phyloP scores from a whole-genome alignment of 2,329 filamentous ascomycete species.

The Alternaria ethzedia region DNA sequence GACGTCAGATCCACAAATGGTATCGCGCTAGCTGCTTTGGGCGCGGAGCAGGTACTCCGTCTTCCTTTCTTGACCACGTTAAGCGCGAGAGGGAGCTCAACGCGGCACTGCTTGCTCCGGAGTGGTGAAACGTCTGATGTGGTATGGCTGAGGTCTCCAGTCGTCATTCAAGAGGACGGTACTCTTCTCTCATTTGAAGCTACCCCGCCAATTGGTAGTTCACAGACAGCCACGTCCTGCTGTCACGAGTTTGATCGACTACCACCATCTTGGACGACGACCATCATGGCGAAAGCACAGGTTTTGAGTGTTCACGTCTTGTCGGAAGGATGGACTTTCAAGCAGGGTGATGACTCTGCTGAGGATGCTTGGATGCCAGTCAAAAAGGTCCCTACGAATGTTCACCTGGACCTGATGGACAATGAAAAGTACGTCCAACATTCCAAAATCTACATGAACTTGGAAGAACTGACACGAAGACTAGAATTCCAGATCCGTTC shows the following conservation, averaged over 20 bases:
- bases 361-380: conserved; percentile 54
- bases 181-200: too few species aligned
- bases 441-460: neutral
- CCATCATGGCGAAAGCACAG: conserved; percentile 37
- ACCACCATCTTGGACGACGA: too few species aligned
- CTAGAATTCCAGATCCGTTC: conserved; percentile 58
- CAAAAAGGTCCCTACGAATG: conserved; percentile 54
- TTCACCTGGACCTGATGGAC: conserved; percentile 56
- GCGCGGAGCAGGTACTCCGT: conserved; percentile 26
- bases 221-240: too few species aligned
- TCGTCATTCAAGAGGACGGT: conserved; percentile 6
- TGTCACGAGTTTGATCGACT: too few species aligned
- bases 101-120: conserved; percentile 36
- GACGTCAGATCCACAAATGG: conserved; percentile 13
- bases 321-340: conserved; percentile 54
- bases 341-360: conserved; percentile 50
- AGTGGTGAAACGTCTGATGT: conserved; percentile 29
- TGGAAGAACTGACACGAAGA: neutral
- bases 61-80: conserved; percentile 22
- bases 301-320: conserved; percentile 40
- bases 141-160: conserved; percentile 23
- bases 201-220: conserved; percentile 15
- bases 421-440: conserved; percentile 51
- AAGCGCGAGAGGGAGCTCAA: conserved; percentile 34
- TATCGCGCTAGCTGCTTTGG: conserved; percentile 24